Conservation (phyloP, 345 rosid genomes). For the Citrus medica region DNA sequence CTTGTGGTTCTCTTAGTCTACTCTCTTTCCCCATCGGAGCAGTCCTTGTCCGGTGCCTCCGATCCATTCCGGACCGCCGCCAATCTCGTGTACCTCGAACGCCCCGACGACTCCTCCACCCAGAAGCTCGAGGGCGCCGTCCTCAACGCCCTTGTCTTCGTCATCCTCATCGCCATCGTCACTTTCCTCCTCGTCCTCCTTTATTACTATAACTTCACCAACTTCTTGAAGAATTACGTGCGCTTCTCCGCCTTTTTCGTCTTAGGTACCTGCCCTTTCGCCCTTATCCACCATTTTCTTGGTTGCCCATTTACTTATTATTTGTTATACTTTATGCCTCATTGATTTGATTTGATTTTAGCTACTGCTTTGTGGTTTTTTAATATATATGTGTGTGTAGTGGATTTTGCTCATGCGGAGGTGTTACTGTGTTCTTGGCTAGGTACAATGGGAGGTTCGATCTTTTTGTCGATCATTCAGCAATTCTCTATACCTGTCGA, state of each 20-base stretch:
- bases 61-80: slow-evolving; percentile 89
- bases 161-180: slow-evolving; percentile 64
- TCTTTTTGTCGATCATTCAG: slow-evolving; percentile 74
- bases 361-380: not conserved
- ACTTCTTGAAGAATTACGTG: slow-evolving; percentile 91
- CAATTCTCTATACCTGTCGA: slow-evolving; percentile 85
- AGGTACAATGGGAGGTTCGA: slow-evolving; percentile 94
- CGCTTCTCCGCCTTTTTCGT: slow-evolving; percentile 91
- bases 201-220: slow-evolving; percentile 90
- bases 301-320: not conserved
- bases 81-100: slow-evolving; percentile 86
- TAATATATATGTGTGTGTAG: no score
- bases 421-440: slow-evolving; percentile 9
- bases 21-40: slow-evolving; percentile 62
- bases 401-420: not conserved
- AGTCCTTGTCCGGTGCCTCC: slow-evolving; percentile 36
- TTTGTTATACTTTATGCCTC: not conserved
- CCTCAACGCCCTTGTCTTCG: slow-evolving; percentile 82
- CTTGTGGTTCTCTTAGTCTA: slow-evolving; percentile 89
- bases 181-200: slow-evolving; percentile 82
- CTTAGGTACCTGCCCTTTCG: slow-evolving; percentile 37
- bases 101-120: slow-evolving; percentile 67
- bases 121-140: slow-evolving; percentile 88
- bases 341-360: not conserved
- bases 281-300: not conserved